Base-by-base conservation (phyloP, 2,329 filamentous ascomycete species). In the Pseudocercospora musae region DNA sequence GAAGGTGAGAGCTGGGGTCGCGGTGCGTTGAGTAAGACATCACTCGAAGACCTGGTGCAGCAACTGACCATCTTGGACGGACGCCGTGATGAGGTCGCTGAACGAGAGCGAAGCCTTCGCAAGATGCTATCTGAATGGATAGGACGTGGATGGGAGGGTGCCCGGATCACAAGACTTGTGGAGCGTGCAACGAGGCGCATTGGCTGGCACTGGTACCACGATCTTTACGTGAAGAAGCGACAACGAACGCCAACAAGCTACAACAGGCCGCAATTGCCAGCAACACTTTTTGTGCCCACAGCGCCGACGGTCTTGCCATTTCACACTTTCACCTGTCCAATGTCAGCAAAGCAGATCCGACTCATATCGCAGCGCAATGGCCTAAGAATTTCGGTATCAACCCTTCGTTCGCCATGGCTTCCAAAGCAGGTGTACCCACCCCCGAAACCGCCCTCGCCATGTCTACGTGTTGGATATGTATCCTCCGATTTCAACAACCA, bases 401-500 rank as follows among this genome's bases (percentile, higher is more conserved):
- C 95, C 0, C 79, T 99, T 15, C 87, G 89, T 61, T 87, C 92
- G 1, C 86, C 92, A 4, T 99, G 95, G 95, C 84, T 99, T 53
- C 89, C 94, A 6, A 74, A 79, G 50, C 87, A 87, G 0, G 90
- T 98, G 0, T 96, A 91, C 71, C 85, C 86, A n/a, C 95, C 95
- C 2, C 95, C 95, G 0, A 77, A 85, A 2, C 93, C 95, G 1
- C 95, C 95, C 1, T 83, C 81, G 48, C 92, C 93, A 0, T 86
- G 89, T 67, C 82, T 99, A n/a, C 94, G 92, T 68, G 87, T 99
- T 63, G 95, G 95, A 52, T 99, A 99, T 75, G 88, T 99, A 40
- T 98, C 95, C 3, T 98, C 95, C 0, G 95, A 99, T 77, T 99
- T 99, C 78, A 99, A 99, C 74, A 99, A 99, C 71, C 95, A 99